Percentiles rank a stretch among this genome's conserved stretches.
These are phyloP conservation scores for Huntiella savannae DNA, from an alignment of 2,329 filamentous ascomycete species.

Conservation along the genomic window DNA sequence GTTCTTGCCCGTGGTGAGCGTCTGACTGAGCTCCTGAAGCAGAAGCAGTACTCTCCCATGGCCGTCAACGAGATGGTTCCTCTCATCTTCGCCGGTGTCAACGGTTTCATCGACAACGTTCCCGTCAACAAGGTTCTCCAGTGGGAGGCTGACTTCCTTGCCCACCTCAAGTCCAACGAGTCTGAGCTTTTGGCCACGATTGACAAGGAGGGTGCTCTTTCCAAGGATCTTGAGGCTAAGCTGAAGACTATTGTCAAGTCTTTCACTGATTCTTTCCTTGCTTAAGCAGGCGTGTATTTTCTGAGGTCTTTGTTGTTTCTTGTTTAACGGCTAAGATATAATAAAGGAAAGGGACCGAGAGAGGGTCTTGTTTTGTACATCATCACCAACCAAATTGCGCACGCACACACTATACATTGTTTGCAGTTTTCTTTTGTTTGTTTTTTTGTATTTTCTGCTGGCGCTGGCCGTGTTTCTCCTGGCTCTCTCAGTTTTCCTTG, in stretches of 20 bases:
- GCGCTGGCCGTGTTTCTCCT: not conserved
- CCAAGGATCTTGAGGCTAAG: constrained; percentile 79
- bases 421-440: constrained; percentile 13
- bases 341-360: constrained; percentile 15
- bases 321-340: constrained; percentile 11
- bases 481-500: not conserved
- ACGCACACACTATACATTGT: constrained; percentile 3
- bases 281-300: constrained; percentile 22
- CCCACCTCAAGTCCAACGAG: constrained; percentile 84
- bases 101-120: constrained; percentile 76
- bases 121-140: constrained; percentile 79
- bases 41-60: constrained; percentile 99
- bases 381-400: constrained; percentile 14
- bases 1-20: constrained; percentile 96
- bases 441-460: constrained; percentile 4
- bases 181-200: constrained; percentile 65
- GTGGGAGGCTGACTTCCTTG: constrained; percentile 90
- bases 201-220: constrained; percentile 86
- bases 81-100: constrained; percentile 97
- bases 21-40: constrained; percentile 96
- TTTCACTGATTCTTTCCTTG: constrained; percentile 88
- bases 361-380: constrained; percentile 29
- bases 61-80: constrained; percentile 99
- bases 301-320: not conserved
- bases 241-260: constrained; percentile 54